Evolutionary conservation across 148 eudicot genomes (phyloP).

Genomic region (Cornus kousa): DNA sequence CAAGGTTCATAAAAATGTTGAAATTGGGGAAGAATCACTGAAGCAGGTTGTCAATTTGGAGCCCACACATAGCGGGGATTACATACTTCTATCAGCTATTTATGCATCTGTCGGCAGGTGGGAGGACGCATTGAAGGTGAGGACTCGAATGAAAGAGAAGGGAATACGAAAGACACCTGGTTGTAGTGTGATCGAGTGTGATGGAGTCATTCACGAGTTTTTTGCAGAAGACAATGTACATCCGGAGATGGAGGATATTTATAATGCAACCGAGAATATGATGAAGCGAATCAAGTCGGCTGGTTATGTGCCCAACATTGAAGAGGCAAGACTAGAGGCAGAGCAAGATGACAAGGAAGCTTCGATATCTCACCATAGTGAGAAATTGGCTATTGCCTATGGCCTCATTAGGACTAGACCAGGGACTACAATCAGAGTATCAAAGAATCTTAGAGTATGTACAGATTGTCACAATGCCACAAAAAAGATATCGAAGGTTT

Average conservation of each 20-base stretch:
- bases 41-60: conserved; percentile 26
- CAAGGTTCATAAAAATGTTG: conserved; percentile 28
- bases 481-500: conserved; percentile 34
- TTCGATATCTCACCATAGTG: conserved; percentile 43
- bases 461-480: conserved; percentile 41
- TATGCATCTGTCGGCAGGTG: conserved; percentile 37
- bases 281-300: conserved; percentile 30
- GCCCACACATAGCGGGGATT: conserved; percentile 32
- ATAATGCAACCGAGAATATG: conserved; percentile 28
- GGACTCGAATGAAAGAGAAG: conserved; percentile 30
- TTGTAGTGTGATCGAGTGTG: conserved; percentile 32
- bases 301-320: conserved; percentile 36
- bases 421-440: conserved; percentile 29
- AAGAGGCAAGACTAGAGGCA: conserved; percentile 38
- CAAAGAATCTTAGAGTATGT: conserved; percentile 41
- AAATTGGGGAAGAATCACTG: conserved; percentile 35
- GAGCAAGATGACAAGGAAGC: conserved; percentile 39
- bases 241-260: conserved; percentile 21
- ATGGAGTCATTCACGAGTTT: conserved; percentile 35
- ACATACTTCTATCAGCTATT: conserved; percentile 32
- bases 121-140: conserved; percentile 27
- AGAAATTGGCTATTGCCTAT: conserved; percentile 45
- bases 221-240: conserved; percentile 34
- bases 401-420: conserved; percentile 36
- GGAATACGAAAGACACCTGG: conserved; percentile 42